Evolutionary conservation across 768 basidiomycete genomes (phyloP).

Genomic region (Pseudohyphozyma bogoriensis): DNA sequence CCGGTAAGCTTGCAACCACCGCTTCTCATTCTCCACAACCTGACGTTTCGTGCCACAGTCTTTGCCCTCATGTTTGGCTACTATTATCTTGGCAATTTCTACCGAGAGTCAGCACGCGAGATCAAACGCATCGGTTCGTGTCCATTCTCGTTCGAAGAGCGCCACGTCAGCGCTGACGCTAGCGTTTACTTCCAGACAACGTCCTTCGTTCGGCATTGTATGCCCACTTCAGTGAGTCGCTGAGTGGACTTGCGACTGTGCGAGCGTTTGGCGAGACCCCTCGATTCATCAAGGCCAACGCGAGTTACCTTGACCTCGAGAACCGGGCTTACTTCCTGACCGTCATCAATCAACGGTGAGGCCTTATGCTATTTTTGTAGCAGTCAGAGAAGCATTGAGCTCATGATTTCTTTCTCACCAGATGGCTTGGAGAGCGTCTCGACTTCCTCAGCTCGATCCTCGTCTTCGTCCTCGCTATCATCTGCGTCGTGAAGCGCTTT

Average conservation of each 20-base stretch:
- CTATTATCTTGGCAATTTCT: conserved; percentile 63
- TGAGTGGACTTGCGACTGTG: conserved; percentile 59
- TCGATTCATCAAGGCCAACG: conserved; percentile 60
- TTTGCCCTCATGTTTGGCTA: too few relatives aligned
- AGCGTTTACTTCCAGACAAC: conserved; percentile 47
- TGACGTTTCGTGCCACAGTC: too few relatives aligned
- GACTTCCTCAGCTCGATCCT: conserved; percentile 49
- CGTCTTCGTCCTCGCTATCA: conserved; percentile 66
- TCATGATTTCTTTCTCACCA: conserved; percentile 19
- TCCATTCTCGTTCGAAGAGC: neutral
- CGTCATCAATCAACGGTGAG: conserved; percentile 61
- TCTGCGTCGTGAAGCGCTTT: conserved; percentile 64
- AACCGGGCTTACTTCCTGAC: conserved; percentile 85
- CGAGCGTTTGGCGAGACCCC: conserved; percentile 72
- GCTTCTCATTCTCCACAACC: too few relatives aligned
- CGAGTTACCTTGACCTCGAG: conserved; percentile 66
- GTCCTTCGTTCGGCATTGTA: conserved; percentile 78
- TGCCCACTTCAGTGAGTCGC: conserved; percentile 79
- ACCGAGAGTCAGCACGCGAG: conserved; percentile 65
- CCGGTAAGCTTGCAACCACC: conserved; percentile 5
- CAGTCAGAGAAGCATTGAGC: neutral
- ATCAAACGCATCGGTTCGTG: conserved; percentile 60
- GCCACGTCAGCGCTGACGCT: neutral
- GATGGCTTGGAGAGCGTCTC: conserved; percentile 79
- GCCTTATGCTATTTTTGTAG: too few relatives aligned